Conservation (phyloP, 2,329 filamentous ascomycete species). For the Alternaria brassicicola region DNA sequence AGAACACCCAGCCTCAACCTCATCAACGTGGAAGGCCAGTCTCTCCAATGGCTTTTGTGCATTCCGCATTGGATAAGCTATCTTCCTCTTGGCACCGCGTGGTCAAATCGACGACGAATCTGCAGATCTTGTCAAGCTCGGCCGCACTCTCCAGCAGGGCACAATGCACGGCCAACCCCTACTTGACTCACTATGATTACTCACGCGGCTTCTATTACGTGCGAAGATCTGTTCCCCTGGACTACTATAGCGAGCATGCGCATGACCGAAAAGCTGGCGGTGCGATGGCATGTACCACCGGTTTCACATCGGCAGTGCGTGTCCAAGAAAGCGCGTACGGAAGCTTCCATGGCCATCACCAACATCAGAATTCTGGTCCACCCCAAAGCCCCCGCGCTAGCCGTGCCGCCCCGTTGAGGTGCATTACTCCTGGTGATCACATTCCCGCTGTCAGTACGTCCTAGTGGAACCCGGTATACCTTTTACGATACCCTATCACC, state of each 20-base stretch:
- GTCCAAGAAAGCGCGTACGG: background rate
- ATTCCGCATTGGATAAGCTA: background rate
- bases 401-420: background rate
- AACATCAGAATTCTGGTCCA: background rate
- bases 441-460: background rate
- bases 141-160: background rate
- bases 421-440: background rate
- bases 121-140: background rate
- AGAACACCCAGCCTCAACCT: background rate
- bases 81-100: background rate
- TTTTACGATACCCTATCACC: background rate
- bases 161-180: background rate
- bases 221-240: background rate
- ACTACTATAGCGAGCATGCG: background rate
- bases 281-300: background rate
- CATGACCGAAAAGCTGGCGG: background rate
- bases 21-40: too few species aligned
- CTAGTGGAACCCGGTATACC: background rate
- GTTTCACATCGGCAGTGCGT: background rate
- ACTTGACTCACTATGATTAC: background rate
- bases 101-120: background rate
- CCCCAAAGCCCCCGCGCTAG: too few species aligned
- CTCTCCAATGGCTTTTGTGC: background rate
- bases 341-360: background rate
- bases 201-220: background rate